Conservation (phyloP, 257 asterid species). For the Orobanche coerulescens region DNA sequence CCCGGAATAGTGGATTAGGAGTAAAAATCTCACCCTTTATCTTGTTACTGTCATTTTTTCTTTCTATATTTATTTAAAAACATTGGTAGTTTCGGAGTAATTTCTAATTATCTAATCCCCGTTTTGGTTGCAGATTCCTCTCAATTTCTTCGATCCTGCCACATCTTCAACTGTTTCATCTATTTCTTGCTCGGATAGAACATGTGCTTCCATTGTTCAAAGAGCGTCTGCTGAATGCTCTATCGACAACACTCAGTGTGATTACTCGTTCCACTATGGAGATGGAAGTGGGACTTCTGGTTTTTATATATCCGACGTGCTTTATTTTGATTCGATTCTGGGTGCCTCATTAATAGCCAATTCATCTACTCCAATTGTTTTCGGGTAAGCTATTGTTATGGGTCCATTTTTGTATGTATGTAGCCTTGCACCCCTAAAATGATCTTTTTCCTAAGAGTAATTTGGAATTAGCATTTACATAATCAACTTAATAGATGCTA, state of each 20-base stretch:
- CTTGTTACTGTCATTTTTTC: slow-evolving; percentile 1
- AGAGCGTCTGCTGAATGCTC: slow-evolving; percentile 46
- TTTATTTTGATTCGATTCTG: slow-evolving; percentile 50
- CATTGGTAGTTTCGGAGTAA: too few species aligned
- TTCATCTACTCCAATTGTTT: slow-evolving; percentile 60
- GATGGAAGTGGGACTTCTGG: slow-evolving; percentile 79
- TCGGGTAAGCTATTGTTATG: slow-evolving; percentile 42
- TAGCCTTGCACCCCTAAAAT: not conserved
- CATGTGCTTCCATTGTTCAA: slow-evolving; percentile 55
- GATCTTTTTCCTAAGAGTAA: not conserved
- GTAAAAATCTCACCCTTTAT: slow-evolving; percentile 25
- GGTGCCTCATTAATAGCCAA: slow-evolving; percentile 49
- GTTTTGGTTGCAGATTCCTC: slow-evolving; percentile 48
- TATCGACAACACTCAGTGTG: slow-evolving; percentile 40
- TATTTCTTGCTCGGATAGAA: slow-evolving; percentile 56
- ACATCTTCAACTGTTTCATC: slow-evolving; percentile 55
- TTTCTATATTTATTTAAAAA: not conserved
- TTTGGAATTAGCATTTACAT: not conserved
- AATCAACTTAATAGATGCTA: not conserved
- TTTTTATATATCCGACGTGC: slow-evolving; percentile 49
- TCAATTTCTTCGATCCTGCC: slow-evolving; percentile 53
- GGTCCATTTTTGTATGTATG: not conserved
- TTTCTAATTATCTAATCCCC: not conserved
- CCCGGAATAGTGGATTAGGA: slow-evolving; percentile 49
- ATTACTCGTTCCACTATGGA: slow-evolving; percentile 55